Conservation (phyloP, 331 rosid genomes). For the Malus hybrid region DNA sequence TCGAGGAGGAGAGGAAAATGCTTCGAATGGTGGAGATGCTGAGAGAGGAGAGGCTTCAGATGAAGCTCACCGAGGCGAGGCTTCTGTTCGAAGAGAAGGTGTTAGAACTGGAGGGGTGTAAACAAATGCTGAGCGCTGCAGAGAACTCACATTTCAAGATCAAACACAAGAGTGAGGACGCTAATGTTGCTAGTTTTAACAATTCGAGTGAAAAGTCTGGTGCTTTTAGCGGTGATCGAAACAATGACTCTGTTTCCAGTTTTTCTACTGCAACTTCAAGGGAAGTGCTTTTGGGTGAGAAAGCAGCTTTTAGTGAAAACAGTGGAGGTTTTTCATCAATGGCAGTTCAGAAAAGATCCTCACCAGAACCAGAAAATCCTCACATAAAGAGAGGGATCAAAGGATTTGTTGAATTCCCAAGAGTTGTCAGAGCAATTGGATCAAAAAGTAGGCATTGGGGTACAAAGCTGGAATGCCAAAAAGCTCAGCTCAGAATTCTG, state of each 20-base stretch:
- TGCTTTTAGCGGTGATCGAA: not conserved
- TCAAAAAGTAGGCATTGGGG: constrained; percentile 44
- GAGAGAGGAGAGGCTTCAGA: constrained; percentile 52
- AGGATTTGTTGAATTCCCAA: constrained; percentile 56
- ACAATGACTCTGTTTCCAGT: not conserved
- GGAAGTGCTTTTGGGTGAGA: constrained; percentile 5
- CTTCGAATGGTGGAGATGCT: constrained; percentile 38
- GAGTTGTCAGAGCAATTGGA: constrained; percentile 41
- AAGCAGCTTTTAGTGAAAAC: not conserved
- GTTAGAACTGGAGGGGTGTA: constrained; percentile 17
- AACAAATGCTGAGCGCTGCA: not conserved
- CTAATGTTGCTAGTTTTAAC: not conserved
- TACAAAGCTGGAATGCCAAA: constrained; percentile 49
- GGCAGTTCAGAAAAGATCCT: constrained; percentile 12
- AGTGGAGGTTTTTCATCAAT: constrained; percentile 2
- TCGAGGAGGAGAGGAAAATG: constrained; percentile 56
- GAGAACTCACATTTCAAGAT: constrained; percentile 3
- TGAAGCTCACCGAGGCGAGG: constrained; percentile 52
- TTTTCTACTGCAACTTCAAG: not conserved
- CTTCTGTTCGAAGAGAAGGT: constrained; percentile 36
- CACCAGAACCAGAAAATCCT: constrained; percentile 46
- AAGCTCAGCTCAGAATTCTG: constrained; percentile 43
- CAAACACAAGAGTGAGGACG: not conserved
- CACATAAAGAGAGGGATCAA: constrained; percentile 54
- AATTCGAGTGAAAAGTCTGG: not conserved